Conservation (phyloP, 495 filamentous ascomycete genomes). For the Podospora conica region DNA sequence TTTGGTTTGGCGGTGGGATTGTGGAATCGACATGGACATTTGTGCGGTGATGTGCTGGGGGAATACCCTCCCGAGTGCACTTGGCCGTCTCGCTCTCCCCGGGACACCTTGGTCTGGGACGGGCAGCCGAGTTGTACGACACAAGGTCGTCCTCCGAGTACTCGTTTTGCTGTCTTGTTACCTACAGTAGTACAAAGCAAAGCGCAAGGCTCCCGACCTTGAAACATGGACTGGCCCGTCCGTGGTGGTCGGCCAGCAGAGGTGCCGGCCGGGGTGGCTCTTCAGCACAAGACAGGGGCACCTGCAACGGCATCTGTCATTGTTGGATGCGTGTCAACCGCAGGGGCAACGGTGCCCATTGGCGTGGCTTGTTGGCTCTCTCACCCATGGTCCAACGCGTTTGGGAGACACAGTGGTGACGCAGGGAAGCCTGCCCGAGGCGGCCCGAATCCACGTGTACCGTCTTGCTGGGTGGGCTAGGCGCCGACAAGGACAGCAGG, state of each 20-base stretch:
- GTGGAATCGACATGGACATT: background rate
- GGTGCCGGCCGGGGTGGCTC: background rate
- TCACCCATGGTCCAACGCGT: background rate
- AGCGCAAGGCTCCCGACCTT: background rate
- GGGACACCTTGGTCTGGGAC: background rate
- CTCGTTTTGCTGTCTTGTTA: background rate
- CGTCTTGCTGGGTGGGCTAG: background rate
- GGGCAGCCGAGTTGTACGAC: background rate
- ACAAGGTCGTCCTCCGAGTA: background rate
- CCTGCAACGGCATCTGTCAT: background rate
- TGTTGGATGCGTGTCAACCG: background rate
- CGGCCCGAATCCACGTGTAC: background rate
- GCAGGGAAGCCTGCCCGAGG: background rate
- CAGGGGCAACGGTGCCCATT: background rate
- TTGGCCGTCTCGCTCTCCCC: background rate
- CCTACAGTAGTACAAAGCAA: background rate
- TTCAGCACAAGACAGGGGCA: background rate
- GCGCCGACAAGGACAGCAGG: background rate
- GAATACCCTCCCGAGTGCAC: background rate
- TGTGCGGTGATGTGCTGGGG: background rate
- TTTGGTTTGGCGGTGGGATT: conserved; percentile 1
- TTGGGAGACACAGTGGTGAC: background rate
- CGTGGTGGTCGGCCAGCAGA: background rate
- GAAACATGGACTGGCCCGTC: background rate
- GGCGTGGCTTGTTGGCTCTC: background rate